phyloP scores from a whole-genome alignment of 2,329 filamentous ascomycete species.

The Calonectria ilicicola region DNA sequence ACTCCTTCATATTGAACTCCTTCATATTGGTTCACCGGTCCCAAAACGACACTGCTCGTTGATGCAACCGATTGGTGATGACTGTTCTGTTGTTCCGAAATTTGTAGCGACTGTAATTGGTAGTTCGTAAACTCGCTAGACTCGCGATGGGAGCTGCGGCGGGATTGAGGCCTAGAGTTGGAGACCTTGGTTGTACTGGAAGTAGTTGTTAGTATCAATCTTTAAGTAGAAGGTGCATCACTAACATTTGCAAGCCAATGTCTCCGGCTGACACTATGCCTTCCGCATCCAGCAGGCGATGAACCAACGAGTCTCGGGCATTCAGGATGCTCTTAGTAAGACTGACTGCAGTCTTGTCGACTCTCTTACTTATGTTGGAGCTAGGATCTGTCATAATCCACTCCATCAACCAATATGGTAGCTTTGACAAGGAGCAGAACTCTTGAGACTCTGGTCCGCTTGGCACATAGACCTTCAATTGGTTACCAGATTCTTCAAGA shows the following conservation, averaged over 20 bases:
- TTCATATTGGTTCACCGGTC: not conserved
- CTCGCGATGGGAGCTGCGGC: not conserved
- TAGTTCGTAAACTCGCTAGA: not conserved
- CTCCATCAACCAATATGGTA: constrained; percentile 37
- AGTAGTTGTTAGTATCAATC: not conserved
- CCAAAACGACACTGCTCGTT: not conserved
- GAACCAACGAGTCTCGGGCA: constrained; percentile 1
- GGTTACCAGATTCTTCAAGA: constrained; percentile 27
- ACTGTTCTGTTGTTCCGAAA: not conserved
- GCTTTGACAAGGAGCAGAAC: constrained; percentile 29
- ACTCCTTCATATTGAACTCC: not conserved
- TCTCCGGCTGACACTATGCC: not conserved
- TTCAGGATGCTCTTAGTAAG: constrained; percentile 31
- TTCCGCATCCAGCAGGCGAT: constrained; percentile 10
- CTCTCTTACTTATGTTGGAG: constrained; percentile 2
- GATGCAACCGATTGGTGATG: not conserved
- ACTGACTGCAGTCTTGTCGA: constrained; percentile 33
- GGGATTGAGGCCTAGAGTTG: not conserved
- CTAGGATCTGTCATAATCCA: constrained; percentile 40
- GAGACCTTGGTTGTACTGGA: not conserved
- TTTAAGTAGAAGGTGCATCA: not conserved
- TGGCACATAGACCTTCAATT: constrained; percentile 31
- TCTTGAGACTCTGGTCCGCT: constrained; percentile 34
- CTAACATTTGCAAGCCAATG: not conserved
- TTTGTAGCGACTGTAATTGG: not conserved